Evolutionary conservation across 1,284 basidiomycete species (phyloP).

Genomic region (Vanrija sp.): DNA sequence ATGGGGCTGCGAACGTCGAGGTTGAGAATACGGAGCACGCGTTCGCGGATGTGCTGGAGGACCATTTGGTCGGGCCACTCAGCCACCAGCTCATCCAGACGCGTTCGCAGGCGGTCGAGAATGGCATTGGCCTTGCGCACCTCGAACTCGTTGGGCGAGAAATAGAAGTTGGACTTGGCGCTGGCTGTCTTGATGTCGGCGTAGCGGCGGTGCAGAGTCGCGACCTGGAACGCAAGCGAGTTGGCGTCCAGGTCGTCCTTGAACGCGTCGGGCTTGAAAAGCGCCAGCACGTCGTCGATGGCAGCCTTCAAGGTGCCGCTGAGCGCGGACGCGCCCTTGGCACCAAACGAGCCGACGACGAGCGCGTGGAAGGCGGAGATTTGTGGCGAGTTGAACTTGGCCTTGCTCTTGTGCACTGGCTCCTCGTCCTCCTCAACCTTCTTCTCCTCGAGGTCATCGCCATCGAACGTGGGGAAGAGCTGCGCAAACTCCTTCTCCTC

Average conservation of each 20-base stretch:
- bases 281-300: constrained; percentile 23
- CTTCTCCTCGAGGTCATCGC: constrained; percentile 44
- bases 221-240: constrained; percentile 36
- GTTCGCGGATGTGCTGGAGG: constrained; percentile 73
- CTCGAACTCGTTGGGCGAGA: constrained; percentile 67
- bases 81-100: constrained; percentile 60
- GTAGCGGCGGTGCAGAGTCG: constrained; percentile 27
- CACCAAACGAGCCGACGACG: constrained; percentile 19
- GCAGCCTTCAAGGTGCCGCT: constrained; percentile 15
- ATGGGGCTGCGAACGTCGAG: constrained; percentile 69
- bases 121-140: constrained; percentile 59
- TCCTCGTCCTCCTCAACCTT: constrained; percentile 4
- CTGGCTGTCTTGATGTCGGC: constrained; percentile 46
- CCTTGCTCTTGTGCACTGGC: constrained; percentile 2
- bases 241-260: constrained; percentile 30
- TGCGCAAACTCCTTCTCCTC: constrained; percentile 77
- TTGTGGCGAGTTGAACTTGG: constrained; percentile 21
- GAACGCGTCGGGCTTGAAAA: constrained; percentile 22
- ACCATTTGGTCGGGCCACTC: constrained; percentile 99
- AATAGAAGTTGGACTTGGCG: constrained; percentile 69
- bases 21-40: constrained; percentile 66
- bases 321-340: background rate
- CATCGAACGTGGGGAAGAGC: constrained; percentile 79
- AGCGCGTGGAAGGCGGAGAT: constrained; percentile 34
- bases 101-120: constrained; percentile 56